Evolutionary conservation across 306 rosid species (phyloP).

Genomic region (Malus domestica): DNA sequence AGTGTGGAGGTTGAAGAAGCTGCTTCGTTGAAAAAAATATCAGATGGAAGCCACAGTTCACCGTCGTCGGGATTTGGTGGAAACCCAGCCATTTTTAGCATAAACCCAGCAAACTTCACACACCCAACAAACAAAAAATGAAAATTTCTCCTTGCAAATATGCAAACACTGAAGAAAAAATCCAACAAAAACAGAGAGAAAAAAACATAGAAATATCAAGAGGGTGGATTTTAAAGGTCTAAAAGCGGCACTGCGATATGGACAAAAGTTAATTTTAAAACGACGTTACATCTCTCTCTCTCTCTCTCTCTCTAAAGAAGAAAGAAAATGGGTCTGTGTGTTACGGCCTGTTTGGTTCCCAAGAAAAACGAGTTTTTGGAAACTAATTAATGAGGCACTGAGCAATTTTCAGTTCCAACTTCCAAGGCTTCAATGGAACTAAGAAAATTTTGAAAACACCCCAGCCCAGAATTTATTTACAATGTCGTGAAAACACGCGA

Average conservation of each 20-base stretch:
- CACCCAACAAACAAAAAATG: neutral
- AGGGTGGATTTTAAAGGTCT: neutral
- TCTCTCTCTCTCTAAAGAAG: neutral
- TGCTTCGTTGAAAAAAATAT: slow-evolving; percentile 13
- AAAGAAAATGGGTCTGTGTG: neutral
- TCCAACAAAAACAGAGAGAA: neutral
- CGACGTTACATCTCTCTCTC: neutral
- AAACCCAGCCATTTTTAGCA: slow-evolving; percentile 19
- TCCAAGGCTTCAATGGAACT: neutral
- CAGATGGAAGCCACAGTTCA: slow-evolving; percentile 25
- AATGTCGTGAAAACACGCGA: neutral
- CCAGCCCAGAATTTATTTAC: neutral
- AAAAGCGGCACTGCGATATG: neutral
- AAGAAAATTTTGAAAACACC: neutral
- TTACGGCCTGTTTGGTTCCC: neutral
- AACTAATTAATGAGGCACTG: neutral
- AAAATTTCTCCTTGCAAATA: neutral
- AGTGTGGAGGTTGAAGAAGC: neutral
- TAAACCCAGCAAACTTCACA: neutral
- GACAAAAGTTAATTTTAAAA: neutral
- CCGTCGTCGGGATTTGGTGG: slow-evolving; percentile 13
- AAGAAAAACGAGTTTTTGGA: neutral
- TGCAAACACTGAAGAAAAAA: too few relatives aligned
- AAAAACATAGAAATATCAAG: neutral
- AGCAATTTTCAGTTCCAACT: neutral